Evolutionary conservation across 1,284 basidiomycete species (phyloP).

Genomic region (Trametes pubescens): DNA sequence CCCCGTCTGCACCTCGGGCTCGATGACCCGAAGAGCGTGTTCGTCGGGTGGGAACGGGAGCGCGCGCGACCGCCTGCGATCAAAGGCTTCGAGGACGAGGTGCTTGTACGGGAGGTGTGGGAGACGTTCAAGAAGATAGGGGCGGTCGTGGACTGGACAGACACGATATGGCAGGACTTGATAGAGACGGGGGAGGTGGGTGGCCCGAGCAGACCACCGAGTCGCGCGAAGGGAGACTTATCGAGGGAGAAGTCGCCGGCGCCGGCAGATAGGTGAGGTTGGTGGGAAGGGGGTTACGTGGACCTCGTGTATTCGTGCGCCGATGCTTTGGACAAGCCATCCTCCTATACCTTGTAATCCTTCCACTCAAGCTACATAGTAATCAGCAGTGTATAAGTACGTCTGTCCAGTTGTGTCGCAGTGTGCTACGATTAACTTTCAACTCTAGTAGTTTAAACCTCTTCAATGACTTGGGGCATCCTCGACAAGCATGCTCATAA

Average conservation of each 20-base stretch:
- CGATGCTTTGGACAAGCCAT: not conserved
- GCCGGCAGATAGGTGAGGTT: not conserved
- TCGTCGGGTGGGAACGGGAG: slow-evolving; percentile 24
- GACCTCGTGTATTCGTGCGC: not conserved
- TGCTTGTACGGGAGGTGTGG: slow-evolving; percentile 44
- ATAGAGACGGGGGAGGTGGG: slow-evolving; percentile 31
- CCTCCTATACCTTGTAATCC: too few relatives aligned
- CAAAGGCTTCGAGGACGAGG: slow-evolving; percentile 58
- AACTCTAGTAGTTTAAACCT: too few relatives aligned
- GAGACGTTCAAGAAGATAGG: slow-evolving; percentile 45
- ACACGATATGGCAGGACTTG: slow-evolving; percentile 47
- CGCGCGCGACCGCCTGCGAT: slow-evolving; percentile 38
- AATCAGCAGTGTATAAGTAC: too few relatives aligned
- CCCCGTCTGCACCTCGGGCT: slow-evolving; percentile 39
- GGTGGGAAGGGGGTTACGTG: not conserved
- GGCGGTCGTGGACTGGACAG: slow-evolving; percentile 50
- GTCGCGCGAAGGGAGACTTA: slow-evolving; percentile 6
- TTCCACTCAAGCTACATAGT: too few relatives aligned
- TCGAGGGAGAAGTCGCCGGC: slow-evolving; percentile 10
- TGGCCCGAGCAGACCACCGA: slow-evolving; percentile 14
- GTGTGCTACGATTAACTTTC: too few relatives aligned
- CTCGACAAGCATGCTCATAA: too few relatives aligned
- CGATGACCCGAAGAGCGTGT: slow-evolving; percentile 23
- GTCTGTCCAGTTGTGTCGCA: too few relatives aligned
- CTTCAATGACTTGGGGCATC: too few relatives aligned